Evolutionary conservation across 2,329 filamentous ascomycete species (phyloP), one percentile per base, ranked within the genome.

Genomic region (Diaporthe citrichinensis): DNA sequence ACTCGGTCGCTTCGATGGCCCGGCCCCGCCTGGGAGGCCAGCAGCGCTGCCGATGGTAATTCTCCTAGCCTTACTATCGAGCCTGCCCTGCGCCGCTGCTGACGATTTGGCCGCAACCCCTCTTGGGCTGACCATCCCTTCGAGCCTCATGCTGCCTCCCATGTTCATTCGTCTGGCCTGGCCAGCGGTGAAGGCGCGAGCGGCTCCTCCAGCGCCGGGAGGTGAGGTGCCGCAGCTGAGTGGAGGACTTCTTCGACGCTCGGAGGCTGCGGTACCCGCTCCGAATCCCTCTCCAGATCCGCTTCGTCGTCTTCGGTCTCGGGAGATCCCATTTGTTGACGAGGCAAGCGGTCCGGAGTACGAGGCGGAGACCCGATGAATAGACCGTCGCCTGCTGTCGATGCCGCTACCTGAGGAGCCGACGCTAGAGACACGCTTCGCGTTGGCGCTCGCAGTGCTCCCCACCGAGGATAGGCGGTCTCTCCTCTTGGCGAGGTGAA

Each of bases 161-260:
- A 91, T 81, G 78, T 90, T 89, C 89, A 92, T 91, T 61, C 90
- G 85, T 71, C 90, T 83, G 31, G 89, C 90, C 79, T 92, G 90
- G 2, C 89, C 89, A 1, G 87, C 83, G 15, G 89, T 91, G 77
- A 91, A 85, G 4, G 83, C 81, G 51, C 79, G 74, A 74, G 58
- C 76, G 55, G 71, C 23, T 65, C 71, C 71, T 73, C 71, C 71
- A 84, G 82, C 34, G 46, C 76, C 73, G 4, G 85, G 83, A 2
- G 89, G 87, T 49, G 88, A 88, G 36, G 55, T 9, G 36, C 14
- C 39, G 81, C 88, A 91, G 46, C 84, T 81, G 78, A 91, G 86
- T 20, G 90, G 89, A 17, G 89, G 89, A 76, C 88, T 90, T 71
- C 86, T 84, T 49, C 88, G 85, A 65, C 88, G 84, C 81, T 90